These are phyloP conservation scores for Macrolepiota albuminosa DNA, from an alignment of 768 basidiomycete genomes.

Conservation along the genomic window DNA sequence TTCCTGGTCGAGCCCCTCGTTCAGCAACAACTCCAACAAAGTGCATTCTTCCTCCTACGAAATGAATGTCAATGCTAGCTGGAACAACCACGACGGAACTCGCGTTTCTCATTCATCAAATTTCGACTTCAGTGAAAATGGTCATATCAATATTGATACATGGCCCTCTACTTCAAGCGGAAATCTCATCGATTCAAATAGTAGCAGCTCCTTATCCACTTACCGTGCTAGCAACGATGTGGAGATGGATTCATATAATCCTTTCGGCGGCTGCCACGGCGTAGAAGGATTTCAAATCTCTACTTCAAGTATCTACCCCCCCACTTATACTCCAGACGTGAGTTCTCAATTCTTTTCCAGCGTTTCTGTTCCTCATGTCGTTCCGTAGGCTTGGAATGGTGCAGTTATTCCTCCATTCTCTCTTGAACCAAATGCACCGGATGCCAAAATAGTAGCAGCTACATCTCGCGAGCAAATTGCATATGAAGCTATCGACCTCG, in stretches of 20 bases:
- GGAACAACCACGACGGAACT: background rate
- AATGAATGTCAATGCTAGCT: background rate
- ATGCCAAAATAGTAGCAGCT: background rate
- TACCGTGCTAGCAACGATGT: background rate
- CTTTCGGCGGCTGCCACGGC: background rate
- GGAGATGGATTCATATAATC: background rate
- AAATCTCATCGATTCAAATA: background rate
- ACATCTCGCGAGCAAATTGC: background rate
- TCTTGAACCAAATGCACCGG: background rate
- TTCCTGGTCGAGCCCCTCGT: background rate
- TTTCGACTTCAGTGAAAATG: background rate
- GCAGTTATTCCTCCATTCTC: background rate
- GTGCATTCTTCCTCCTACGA: background rate
- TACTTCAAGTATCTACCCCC: background rate
- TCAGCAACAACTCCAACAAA: too few relatives aligned
- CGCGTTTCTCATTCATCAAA: background rate
- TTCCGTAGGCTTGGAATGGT: background rate
- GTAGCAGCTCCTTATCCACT: background rate
- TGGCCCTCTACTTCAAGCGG: background rate
- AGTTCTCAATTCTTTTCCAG: background rate
- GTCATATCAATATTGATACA: background rate
- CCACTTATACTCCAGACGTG: background rate
- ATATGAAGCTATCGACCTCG: background rate
- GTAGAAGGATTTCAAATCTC: background rate
- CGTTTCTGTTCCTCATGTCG: background rate